Conservation (phyloP, 2,329 filamentous ascomycete genomes). For the Trichoderma sp. region DNA sequence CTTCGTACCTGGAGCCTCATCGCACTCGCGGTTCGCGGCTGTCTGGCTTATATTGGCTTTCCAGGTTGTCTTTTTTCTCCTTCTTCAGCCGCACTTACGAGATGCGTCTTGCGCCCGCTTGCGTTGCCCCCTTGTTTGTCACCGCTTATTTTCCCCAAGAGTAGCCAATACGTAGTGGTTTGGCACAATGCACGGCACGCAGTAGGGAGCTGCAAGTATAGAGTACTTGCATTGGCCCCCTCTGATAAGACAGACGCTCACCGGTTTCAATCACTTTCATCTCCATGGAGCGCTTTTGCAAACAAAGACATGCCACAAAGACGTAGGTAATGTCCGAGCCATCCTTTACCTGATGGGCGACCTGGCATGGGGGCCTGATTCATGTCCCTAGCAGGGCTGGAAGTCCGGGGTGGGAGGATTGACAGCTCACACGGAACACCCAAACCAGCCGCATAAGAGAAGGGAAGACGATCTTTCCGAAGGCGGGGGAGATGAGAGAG, state of each 20-base stretch:
- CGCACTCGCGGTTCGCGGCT: neutral
- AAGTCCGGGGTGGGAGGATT: neutral
- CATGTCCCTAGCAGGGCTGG: conserved; percentile 15
- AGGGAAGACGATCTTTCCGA: neutral
- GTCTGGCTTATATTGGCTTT: conserved; percentile 2
- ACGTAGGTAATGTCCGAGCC: conserved; percentile 14
- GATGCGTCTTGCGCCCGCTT: conserved; percentile 14
- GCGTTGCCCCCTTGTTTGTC: neutral
- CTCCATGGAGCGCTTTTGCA: neutral
- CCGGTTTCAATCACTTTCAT: conserved; percentile 10
- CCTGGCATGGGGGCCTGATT: conserved; percentile 9
- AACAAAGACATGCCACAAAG: neutral
- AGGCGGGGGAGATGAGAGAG: conserved; percentile 8
- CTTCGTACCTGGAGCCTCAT: neutral
- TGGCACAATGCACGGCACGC: neutral
- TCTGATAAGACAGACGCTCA: neutral
- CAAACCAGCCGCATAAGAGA: neutral
- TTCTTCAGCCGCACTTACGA: conserved; percentile 12
- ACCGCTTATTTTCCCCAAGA: conserved; percentile 1
- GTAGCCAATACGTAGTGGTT: neutral
- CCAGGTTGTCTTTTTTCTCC: neutral
- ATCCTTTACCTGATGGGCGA: neutral
- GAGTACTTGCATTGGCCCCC: neutral
- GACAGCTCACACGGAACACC: conserved; percentile 17
- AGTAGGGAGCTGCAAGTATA: neutral